Base-by-base conservation (phyloP, 1,139 yeast genomes). In the Scheffersomyces titani region DNA sequence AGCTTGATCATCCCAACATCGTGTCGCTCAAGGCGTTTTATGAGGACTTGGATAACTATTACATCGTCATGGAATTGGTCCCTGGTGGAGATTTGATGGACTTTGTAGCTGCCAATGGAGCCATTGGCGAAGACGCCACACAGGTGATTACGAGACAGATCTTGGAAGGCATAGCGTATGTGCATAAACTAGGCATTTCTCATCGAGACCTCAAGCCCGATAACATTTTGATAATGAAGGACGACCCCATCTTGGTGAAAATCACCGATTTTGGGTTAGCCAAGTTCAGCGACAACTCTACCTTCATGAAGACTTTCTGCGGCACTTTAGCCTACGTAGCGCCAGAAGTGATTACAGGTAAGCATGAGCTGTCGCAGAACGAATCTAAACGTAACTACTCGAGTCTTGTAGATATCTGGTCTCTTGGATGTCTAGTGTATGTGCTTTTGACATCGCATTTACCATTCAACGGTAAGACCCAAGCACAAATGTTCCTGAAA, bases 71-170 rank as follows among this genome's bases (percentile, higher is more conserved):
- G 98, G 99, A 94, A 68, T 89, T 88, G 64, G 96, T 94, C 19
- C 88, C 96, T 0, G 98, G 98, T 9, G 99, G 99, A n/a, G 99
- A 94, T 70, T 76, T 94, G 58, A 94, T 94, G 99, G 98, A 87
- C 73, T 92, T 91, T 74, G 96, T 93, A 1, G 94, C 96, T 0
- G 91, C 93, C 2, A 89, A 90, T 71, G 98, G 98, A 1, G 86
- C 96, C 4, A 90, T 93, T 47, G 92, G 96, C 19, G 99, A 93
- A 71, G 92, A 87, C 54, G 96, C 97, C 2, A 89, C 94, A 5
- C 87, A 89, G 62, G 97, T 90, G 56, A 90, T 94, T 20, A 83
- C 96, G 1, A 84, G 85, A 61, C 99, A 94, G 71, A 87, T 94
- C 3, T 74, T 94, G 49, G 86, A 87, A 58, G 98, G 97, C 0